These are phyloP conservation scores for Auriscalpium orientale DNA, from an alignment of 768 basidiomycete species.

Conservation along the genomic window DNA sequence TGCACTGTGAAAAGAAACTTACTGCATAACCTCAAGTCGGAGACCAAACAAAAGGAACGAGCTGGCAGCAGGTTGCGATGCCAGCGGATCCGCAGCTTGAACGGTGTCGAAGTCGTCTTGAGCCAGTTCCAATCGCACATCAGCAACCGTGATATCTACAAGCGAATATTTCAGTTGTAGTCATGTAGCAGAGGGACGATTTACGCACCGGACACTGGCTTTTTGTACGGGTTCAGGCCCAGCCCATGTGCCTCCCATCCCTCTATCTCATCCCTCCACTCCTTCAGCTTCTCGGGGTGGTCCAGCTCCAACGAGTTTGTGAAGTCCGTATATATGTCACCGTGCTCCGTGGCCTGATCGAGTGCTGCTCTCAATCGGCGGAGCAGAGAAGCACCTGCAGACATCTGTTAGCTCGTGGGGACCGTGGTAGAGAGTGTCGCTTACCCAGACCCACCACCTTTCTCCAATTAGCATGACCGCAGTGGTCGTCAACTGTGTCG, in stretches of 20 bases:
- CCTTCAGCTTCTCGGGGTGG: not conserved
- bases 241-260: not conserved
- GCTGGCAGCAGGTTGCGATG: too few relatives aligned
- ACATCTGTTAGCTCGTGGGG: not conserved
- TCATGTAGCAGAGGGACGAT: not conserved
- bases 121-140: too few relatives aligned
- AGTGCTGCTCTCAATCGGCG: not conserved
- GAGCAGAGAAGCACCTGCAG: not conserved
- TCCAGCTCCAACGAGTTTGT: not conserved
- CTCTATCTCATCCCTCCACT: not conserved
- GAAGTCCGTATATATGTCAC: not conserved
- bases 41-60: too few relatives aligned
- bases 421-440: not conserved
- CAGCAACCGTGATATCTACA: not conserved
- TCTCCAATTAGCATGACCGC: conserved; percentile 22
- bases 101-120: too few relatives aligned
- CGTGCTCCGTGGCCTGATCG: not conserved
- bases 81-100: too few relatives aligned
- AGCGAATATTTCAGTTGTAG: not conserved
- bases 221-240: not conserved
- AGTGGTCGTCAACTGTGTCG: conserved; percentile 21
- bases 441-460: conserved; percentile 10
- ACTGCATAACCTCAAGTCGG: too few relatives aligned
- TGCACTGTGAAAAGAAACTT: too few relatives aligned
- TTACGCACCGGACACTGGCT: not conserved